A percentile compares a stretch with the other conserved stretches of the same genome.
These are phyloP conservation scores for Alternaria arborescens DNA, from an alignment of 2,329 filamentous ascomycete species.

Conservation along the genomic window DNA sequence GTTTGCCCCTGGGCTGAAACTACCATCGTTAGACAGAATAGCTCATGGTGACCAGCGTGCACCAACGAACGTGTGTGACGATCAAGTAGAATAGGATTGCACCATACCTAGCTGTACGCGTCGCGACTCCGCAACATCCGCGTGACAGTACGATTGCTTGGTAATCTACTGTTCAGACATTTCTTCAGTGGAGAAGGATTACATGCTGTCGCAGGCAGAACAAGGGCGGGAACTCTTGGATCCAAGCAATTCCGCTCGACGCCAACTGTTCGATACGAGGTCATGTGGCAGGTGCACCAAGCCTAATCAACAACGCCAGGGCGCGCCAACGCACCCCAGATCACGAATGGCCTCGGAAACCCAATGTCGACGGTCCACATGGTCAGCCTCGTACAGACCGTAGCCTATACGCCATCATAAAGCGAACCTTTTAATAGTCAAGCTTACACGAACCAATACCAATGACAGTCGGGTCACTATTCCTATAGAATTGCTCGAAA, in stretches of 20 bases:
- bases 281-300: slow-evolving; percentile 13
- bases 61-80: neutral
- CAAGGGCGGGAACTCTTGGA: slow-evolving; percentile 32
- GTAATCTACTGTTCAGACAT: neutral
- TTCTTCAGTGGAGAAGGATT: neutral
- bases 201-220: neutral
- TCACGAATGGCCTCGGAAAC: neutral
- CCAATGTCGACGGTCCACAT: neutral
- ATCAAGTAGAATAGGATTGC: neutral
- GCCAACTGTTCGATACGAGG: slow-evolving; percentile 9
- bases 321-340: slow-evolving; percentile 25
- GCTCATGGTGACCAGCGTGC: slow-evolving; percentile 8
- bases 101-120: neutral
- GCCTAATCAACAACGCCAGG: slow-evolving; percentile 10
- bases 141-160: neutral
- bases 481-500: neutral
- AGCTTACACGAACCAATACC: neutral
- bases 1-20: slow-evolving; percentile 1
- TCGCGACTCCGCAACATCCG: neutral
- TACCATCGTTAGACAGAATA: neutral
- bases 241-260: slow-evolving; percentile 30
- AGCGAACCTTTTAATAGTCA: neutral
- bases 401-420: neutral
- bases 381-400: neutral
- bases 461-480: neutral